Conservation (phyloP, 805 yeast genomes). For the Kodamaea lidongshanica region DNA sequence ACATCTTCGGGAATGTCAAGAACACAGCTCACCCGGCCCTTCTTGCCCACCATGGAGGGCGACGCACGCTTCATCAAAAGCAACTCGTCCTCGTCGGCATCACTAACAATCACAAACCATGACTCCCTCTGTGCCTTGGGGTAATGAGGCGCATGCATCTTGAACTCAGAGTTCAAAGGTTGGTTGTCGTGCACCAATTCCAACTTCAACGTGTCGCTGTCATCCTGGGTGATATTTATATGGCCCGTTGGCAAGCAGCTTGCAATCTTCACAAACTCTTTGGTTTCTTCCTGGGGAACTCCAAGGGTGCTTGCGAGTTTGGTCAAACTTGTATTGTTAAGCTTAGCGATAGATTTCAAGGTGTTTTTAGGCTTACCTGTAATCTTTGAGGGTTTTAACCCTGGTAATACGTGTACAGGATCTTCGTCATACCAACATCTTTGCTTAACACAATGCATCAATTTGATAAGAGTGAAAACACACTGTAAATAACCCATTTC, state of each 20-base stretch:
- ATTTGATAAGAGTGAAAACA: constrained; percentile 53
- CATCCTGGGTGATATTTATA: constrained; percentile 34
- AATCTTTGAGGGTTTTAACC: constrained; percentile 16
- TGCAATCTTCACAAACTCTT: constrained; percentile 48
- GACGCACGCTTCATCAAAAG: constrained; percentile 69
- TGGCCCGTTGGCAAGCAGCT: constrained; percentile 59
- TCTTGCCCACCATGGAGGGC: constrained; percentile 40
- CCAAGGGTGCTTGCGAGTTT: constrained; percentile 33
- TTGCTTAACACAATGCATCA: constrained; percentile 87
- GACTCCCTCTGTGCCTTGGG: constrained; percentile 90
- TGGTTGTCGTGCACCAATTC: constrained; percentile 48
- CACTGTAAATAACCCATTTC: constrained; percentile 69
- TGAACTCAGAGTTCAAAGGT: constrained; percentile 52
- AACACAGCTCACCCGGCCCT: constrained; percentile 37
- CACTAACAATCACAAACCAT: constrained; percentile 73
- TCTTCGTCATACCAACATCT: constrained; percentile 81
- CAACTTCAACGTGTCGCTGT: constrained; percentile 32
- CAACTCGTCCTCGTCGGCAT: constrained; percentile 47
- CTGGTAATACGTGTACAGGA: constrained; percentile 55
- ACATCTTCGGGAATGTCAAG: constrained; percentile 47
- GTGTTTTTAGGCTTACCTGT: constrained; percentile 11
- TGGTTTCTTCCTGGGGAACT: constrained; percentile 26
- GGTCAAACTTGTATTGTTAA: constrained; percentile 27
- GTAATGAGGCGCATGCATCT: constrained; percentile 70
- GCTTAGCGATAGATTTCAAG: constrained; percentile 40